These are phyloP conservation scores for Blastobotrys proliferans DNA, from an alignment of 1,139 yeast species.

Conservation along the genomic window DNA sequence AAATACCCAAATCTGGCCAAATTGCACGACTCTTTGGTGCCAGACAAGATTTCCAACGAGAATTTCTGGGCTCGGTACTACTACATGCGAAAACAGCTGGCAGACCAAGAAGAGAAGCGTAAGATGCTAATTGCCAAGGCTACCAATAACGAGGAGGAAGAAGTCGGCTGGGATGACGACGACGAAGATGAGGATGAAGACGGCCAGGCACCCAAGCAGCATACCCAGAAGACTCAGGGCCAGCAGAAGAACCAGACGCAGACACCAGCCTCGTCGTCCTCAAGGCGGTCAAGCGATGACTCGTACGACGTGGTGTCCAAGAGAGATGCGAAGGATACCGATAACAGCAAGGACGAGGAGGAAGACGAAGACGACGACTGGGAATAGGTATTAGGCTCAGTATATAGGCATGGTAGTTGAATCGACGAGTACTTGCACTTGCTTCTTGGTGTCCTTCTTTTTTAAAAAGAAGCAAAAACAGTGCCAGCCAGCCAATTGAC, in stretches of 20 bases:
- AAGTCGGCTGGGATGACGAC: conserved; percentile 49
- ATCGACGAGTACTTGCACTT: neutral
- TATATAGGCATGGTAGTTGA: too few relatives aligned
- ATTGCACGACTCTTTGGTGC: conserved; percentile 65
- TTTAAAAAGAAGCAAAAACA: neutral
- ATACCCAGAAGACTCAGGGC: neutral
- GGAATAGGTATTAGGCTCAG: conserved; percentile 44
- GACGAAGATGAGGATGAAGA: conserved; percentile 57
- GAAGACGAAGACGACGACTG: conserved; percentile 55
- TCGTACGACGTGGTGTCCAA: conserved; percentile 41
- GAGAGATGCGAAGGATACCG: conserved; percentile 28
- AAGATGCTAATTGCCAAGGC: conserved; percentile 51
- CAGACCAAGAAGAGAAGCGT: conserved; percentile 63
- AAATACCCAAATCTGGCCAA: conserved; percentile 51
- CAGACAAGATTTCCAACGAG: conserved; percentile 53
- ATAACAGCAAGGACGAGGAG: conserved; percentile 23
- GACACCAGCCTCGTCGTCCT: conserved; percentile 15
- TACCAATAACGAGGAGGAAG: conserved; percentile 41
- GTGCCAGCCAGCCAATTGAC: too few relatives aligned
- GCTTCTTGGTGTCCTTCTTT: neutral
- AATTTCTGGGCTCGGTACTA: conserved; percentile 78
- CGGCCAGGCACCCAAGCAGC: neutral
- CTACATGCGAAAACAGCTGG: conserved; percentile 50
- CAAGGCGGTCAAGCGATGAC: conserved; percentile 40
- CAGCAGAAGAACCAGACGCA: neutral